These are phyloP conservation scores for Adansonia digitata DNA, from an alignment of 345 rosid species.

Conservation along the genomic window DNA sequence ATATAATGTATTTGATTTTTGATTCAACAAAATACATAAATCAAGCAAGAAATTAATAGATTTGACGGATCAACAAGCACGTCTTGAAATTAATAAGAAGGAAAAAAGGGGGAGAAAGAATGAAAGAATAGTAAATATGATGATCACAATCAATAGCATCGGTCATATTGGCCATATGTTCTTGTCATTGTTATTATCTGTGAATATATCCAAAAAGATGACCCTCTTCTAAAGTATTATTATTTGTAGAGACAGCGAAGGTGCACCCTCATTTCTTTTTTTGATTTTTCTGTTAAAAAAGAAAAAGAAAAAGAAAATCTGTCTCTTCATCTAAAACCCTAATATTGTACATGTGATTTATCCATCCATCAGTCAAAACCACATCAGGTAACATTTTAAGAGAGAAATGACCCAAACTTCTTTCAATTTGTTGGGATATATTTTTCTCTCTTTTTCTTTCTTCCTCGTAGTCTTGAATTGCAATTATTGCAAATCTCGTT, in stretches of 20 bases:
- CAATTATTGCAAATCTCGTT: too few species aligned
- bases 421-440: constrained; percentile 7
- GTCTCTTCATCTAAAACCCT: constrained; percentile 2
- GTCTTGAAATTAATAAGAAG: too few species aligned
- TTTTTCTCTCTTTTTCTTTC: neutral
- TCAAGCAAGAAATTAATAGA: too few species aligned
- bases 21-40: too few species aligned
- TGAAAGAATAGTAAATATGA: too few species aligned
- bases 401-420: constrained; percentile 8
- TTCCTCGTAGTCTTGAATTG: too few species aligned
- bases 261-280: constrained; percentile 2
- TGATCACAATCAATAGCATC: too few species aligned
- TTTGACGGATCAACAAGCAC: too few species aligned
- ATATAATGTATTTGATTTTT: too few species aligned
- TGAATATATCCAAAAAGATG: constrained; percentile 19
- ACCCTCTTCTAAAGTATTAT: neutral
- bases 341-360: constrained; percentile 5
- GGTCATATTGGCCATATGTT: neutral
- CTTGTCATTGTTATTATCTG: constrained; percentile 2
- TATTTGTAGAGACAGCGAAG: constrained; percentile 1
- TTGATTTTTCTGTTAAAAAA: too few species aligned
- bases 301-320: too few species aligned
- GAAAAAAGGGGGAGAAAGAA: neutral
- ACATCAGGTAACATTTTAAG: neutral
- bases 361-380: constrained; percentile 22